phyloP scores from a whole-genome alignment of 306 rosid genomes.

The Acacia acuminata region DNA sequence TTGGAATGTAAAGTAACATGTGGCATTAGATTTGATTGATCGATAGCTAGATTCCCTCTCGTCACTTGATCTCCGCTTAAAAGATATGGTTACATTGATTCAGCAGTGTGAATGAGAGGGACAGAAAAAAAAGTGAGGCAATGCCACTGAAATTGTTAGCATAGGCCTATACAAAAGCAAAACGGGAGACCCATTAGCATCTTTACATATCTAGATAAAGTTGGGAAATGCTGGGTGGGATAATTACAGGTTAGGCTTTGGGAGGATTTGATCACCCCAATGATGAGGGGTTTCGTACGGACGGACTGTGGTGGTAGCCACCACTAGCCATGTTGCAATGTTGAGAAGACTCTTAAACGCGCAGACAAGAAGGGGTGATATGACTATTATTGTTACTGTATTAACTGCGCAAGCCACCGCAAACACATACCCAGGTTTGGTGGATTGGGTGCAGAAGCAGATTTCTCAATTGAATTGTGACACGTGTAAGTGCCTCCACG shows the following conservation, averaged over 20 bases:
- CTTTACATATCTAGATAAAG: constrained; percentile 11
- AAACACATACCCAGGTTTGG: constrained; percentile 37
- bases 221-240: background rate
- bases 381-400: constrained; percentile 23
- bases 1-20: constrained; percentile 16
- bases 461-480: background rate
- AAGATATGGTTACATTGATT: background rate
- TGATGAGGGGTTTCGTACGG: constrained; percentile 31
- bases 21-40: constrained; percentile 3
- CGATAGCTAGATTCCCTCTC: background rate
- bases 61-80: constrained; percentile 27
- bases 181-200: constrained; percentile 22
- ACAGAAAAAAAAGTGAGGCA: constrained; percentile 25
- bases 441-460: constrained; percentile 27
- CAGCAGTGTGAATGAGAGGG: background rate
- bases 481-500: constrained; percentile 37
- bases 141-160: constrained; percentile 28
- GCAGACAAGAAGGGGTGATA: constrained; percentile 9
- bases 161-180: constrained; percentile 34
- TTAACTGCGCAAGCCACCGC: constrained; percentile 12
- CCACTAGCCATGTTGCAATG: background rate
- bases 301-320: background rate
- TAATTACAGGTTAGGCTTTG: constrained; percentile 25
- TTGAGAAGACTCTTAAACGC: background rate
- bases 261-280: constrained; percentile 32